Base-by-base conservation (phyloP, 106 monocot genomes). In the Phalaenopsis equestris region DNA sequence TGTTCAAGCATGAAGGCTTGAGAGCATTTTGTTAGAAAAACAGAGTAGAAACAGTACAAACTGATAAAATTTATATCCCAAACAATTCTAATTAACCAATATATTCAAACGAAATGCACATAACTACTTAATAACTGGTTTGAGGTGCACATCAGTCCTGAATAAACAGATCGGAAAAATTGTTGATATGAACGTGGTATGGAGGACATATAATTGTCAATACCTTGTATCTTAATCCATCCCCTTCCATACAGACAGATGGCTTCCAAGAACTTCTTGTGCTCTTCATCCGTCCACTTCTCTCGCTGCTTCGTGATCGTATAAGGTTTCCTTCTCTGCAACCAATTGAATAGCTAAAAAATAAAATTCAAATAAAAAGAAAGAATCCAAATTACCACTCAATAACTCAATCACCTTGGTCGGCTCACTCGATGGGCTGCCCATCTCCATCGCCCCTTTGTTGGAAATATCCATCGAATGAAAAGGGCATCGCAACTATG, bases 281-380 rank as follows among this genome's bases (percentile, higher is more conserved):
- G 89, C 65, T 89, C 89, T 65, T 89, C 89, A 77, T 84, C 84
- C 0, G 86, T 86, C 89, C 89, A 89, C 70, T 73, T 84, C 77
- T 89, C 89, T 39, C 89, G 81, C 74, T 86, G 89, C 79, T 89
- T 89, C 15, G 89, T 86, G 41, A 89, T 89, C 8, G 89, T 89
- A 67, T 89, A 89, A 10, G 89, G 86, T 77, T 89, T 89, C 77
- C 89, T 86, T 48, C 16, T 75, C 84, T 84, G 75, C 75, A 82
- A 10, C 16, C 48, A 65, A 42, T 6, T 11, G 45, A 18, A 4
- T n/a, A 16, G 5, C 41, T 23, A 15, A 24, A 78, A 9, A 43
- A 41, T 19, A 78, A 9, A 43, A 41, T 8, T 42, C 75, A 12
- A 7, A 47, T 5, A 1, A 76, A 12, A 49, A 76, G 24, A 7